A percentile compares a stretch with the other conserved stretches of the same genome.
phyloP scores from a whole-genome alignment of 2,329 filamentous ascomycete species.

The Endoconidiophora laricicola region DNA sequence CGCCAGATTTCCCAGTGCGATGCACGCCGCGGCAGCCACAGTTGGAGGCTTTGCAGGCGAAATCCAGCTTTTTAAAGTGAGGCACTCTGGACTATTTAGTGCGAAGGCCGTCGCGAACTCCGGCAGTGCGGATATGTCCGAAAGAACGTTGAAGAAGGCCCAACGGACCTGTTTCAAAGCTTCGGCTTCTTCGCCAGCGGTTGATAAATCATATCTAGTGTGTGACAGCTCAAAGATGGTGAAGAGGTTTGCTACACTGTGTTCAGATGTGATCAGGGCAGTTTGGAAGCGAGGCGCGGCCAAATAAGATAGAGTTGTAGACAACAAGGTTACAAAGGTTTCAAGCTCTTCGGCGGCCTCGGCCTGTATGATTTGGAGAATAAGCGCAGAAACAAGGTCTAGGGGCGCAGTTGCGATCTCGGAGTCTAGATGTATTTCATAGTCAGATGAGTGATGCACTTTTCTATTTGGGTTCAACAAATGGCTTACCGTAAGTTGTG shows the following conservation, averaged over 20 bases:
- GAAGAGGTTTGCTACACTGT: conserved; percentile 24
- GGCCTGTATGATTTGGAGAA: conserved; percentile 30
- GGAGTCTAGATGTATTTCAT: conserved; percentile 20
- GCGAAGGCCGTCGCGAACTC: conserved; percentile 27
- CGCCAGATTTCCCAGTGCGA: conserved; percentile 44
- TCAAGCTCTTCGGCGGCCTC: conserved; percentile 31
- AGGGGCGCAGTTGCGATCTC: conserved; percentile 29
- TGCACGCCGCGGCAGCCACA: conserved; percentile 40
- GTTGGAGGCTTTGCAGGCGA: conserved; percentile 21
- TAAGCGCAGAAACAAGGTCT: conserved; percentile 30
- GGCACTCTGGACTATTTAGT: conserved; percentile 26
- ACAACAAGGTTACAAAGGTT: conserved; percentile 34
- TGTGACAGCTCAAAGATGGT: conserved; percentile 32
- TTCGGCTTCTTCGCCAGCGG: conserved; percentile 29
- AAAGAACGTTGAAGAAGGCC: conserved; percentile 24
- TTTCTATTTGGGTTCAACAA: neutral
- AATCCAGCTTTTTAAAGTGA: conserved; percentile 32
- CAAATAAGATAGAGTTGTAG: conserved; percentile 39
- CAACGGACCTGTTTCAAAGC: conserved; percentile 26
- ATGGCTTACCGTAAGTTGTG: conserved; percentile 28
- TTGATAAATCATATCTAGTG: conserved; percentile 22
- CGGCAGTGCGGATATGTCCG: conserved; percentile 35
- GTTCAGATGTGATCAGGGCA: conserved; percentile 22
- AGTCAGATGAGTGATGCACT: neutral
- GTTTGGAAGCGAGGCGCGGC: conserved; percentile 35